Evolutionary conservation across 2,329 filamentous ascomycete genomes (phyloP), one percentile per base, ranked within the genome.

Genomic region (Calonectria montana): DNA sequence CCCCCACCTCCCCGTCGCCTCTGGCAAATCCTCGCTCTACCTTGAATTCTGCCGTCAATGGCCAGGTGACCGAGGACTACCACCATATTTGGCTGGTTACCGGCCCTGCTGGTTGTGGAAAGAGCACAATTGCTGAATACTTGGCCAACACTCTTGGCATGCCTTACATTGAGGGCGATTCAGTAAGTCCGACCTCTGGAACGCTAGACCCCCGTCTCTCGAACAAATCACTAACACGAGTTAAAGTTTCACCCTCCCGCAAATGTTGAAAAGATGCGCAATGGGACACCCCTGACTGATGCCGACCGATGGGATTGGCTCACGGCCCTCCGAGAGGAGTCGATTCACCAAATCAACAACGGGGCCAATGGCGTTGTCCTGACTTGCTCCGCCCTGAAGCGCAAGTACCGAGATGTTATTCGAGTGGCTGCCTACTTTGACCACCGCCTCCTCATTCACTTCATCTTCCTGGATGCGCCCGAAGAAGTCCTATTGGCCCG

Each of bases 291-390:
- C 2, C 88, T 99, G 41, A 97, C 94, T 68, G 97, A 99, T 81
- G 93, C 92, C 71, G 97, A 99, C 85, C 93, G 97, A 75, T 98
- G 97, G 97, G 96, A 98, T 86, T 99, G 97, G 97, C 91, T 99
- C 74, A 94, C 93, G 57, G 88, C 88, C 15, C 88, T 97, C 16
- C 93, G 94, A 74, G 90, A 94, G 75, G 92, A 92, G 79, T 90
- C 91, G 8, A 86, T 92, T 67, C 84, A 84, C 65, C 86, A 86
- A 63, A 86, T 93, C 71, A 85, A 87, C 67, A 84, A 83, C 61
- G 91, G 91, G 43, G 88, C 90, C 21, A 85, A 89, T 35, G 93
- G 95, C 61, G 97, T 98, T n/a, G 94, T 99, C 62, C 90, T 99
- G 72, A 98, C 97, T 65, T 99, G 97, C 88, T 98, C 95, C 15